Percentiles rank a stretch among this genome's conserved stretches.
phyloP scores from a whole-genome alignment of 371 early-diverging fungal genomes.

The Cokeromyces recurvatus region DNA sequence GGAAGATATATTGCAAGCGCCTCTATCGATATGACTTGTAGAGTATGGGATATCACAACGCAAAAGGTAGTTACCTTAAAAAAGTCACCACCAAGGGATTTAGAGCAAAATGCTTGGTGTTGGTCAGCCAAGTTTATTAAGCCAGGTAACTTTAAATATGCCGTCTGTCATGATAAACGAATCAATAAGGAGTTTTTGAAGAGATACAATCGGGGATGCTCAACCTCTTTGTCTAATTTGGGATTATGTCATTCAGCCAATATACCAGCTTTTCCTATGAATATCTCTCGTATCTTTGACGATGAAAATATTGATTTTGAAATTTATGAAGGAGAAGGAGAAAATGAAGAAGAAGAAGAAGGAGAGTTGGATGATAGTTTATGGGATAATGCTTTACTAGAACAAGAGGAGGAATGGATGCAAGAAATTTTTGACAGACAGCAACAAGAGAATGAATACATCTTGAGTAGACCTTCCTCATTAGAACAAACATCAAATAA shows the following conservation, averaged over 20 bases:
- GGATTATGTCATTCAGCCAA: slow-evolving; percentile 30
- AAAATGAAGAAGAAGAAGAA: slow-evolving; percentile 4
- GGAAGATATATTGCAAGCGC: slow-evolving; percentile 54
- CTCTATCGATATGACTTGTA: slow-evolving; percentile 52
- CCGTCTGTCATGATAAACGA: slow-evolving; percentile 16
- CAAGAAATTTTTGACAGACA: slow-evolving; percentile 8
- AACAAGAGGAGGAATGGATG: slow-evolving; percentile 5
- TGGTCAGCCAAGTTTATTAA: slow-evolving; percentile 47
- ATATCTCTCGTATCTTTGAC: slow-evolving; percentile 9
- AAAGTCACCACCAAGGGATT: background rate
- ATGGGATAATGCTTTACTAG: slow-evolving; percentile 1
- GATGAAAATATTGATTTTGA: slow-evolving; percentile 13
- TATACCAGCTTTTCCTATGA: slow-evolving; percentile 25
- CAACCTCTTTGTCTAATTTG: slow-evolving; percentile 15
- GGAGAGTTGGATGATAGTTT: background rate
- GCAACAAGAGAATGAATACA: slow-evolving; percentile 7
- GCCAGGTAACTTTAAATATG: slow-evolving; percentile 24
- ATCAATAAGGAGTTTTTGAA: slow-evolving; percentile 7
- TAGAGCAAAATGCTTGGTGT: slow-evolving; percentile 17
- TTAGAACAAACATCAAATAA: too few relatives aligned
- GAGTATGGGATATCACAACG: slow-evolving; percentile 43
- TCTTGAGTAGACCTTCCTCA: too few relatives aligned
- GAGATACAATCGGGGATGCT: slow-evolving; percentile 12
- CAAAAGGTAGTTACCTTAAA: slow-evolving; percentile 17
- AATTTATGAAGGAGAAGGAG: slow-evolving; percentile 7